phyloP scores from a whole-genome alignment of 169 alveolate species.

The Plasmodium knowlesi region DNA sequence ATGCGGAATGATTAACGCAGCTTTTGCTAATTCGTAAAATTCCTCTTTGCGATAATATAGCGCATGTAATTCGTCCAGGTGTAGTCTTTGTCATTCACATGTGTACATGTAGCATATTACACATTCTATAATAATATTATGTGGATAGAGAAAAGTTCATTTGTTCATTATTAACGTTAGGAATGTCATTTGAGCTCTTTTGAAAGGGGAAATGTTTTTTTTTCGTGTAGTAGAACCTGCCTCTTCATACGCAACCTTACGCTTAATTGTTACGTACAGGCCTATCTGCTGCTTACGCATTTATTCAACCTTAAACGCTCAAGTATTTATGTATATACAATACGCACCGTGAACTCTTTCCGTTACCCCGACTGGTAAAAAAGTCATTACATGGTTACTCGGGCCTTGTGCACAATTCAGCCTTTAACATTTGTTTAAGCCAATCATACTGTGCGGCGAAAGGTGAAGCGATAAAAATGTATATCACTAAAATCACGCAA shows the following conservation, averaged over 20 bases:
- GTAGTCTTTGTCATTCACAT: neutral
- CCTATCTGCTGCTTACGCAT: neutral
- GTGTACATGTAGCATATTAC: neutral
- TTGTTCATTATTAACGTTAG: neutral
- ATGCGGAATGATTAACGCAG: neutral
- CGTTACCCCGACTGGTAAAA: neutral
- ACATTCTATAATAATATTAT: neutral
- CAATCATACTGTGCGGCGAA: conserved; percentile 1
- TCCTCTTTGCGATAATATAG: neutral
- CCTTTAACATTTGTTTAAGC: neutral
- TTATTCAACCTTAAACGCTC: neutral
- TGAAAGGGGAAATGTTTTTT: neutral
- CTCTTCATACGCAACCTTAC: neutral
- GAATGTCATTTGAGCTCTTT: neutral
- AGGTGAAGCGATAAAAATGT: neutral
- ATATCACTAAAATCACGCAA: neutral
- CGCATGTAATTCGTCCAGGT: neutral
- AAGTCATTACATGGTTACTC: neutral
- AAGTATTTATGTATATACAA: neutral
- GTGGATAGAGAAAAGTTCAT: neutral
- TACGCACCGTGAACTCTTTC: neutral
- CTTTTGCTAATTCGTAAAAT: neutral
- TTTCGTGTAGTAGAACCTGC: neutral
- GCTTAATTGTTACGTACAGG: neutral
- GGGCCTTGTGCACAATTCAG: neutral